Evolutionary conservation across 2,329 filamentous ascomycete genomes (phyloP).

Genomic region (Ophiostoma tasmaniense): DNA sequence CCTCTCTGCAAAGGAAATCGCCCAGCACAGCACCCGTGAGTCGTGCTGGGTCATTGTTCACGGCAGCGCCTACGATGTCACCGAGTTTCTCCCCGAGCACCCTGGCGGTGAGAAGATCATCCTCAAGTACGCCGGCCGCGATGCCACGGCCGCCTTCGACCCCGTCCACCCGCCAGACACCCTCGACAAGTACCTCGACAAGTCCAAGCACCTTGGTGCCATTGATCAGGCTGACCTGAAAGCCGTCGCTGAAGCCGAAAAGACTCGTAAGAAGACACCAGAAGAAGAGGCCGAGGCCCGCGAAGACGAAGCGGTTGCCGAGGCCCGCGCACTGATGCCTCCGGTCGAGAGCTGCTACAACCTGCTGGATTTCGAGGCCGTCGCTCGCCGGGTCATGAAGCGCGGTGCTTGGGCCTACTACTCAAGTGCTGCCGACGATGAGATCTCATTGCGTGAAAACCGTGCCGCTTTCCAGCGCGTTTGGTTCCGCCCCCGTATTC

Average conservation of each 20-base stretch:
- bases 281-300: constrained; percentile 58
- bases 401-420: constrained; percentile 97
- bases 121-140: constrained; percentile 91
- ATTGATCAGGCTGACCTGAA: constrained; percentile 69
- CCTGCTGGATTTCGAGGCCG: constrained; percentile 89
- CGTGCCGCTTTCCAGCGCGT: constrained; percentile 94
- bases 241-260: constrained; percentile 54
- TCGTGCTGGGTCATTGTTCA: constrained; percentile 33
- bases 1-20: constrained; percentile 28
- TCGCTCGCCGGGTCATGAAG: constrained; percentile 87
- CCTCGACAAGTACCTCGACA: constrained; percentile 72
- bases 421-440: constrained; percentile 83
- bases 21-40: constrained; percentile 27
- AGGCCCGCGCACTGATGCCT: constrained; percentile 68
- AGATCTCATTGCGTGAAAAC: constrained; percentile 91
- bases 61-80: constrained; percentile 29
- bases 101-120: constrained; percentile 89
- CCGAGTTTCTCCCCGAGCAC: constrained; percentile 53
- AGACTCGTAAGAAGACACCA: constrained; percentile 27
- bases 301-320: constrained; percentile 52
- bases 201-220: constrained; percentile 77
- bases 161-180: constrained; percentile 85
- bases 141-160: constrained; percentile 86
- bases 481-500: constrained; percentile 84
- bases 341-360: constrained; percentile 84